A percentile compares a stretch with the other conserved stretches of the same genome.
Evolutionary conservation across 257 asterid species (phyloP).

Genomic region (Leonotis leonurus): DNA sequence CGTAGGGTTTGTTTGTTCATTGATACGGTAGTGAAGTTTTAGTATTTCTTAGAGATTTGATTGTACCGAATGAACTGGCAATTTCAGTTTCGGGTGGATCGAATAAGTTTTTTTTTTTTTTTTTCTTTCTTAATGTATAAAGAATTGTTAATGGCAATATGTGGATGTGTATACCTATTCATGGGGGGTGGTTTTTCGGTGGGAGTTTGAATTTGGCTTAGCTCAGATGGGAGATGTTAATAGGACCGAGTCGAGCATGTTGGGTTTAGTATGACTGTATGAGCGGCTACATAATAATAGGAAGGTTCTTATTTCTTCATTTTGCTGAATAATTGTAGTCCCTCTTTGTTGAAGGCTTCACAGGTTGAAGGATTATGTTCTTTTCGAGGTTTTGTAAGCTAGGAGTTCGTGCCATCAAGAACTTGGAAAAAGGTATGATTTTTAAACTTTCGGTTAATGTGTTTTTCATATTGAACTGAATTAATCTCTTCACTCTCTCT

Average conservation of each 20-base stretch:
- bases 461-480: neutral
- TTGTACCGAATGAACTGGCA: neutral
- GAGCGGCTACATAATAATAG: neutral
- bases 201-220: neutral
- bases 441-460: slow-evolving; percentile 9
- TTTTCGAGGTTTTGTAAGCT: slow-evolving; percentile 37
- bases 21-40: neutral
- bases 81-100: neutral
- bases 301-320: neutral
- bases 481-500: neutral
- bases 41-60: neutral
- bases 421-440: slow-evolving; percentile 31
- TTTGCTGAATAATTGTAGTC: slow-evolving; percentile 7
- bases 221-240: neutral
- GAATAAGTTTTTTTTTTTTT: neutral
- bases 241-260: neutral
- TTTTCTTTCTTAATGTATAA: too few relatives aligned
- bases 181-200: neutral
- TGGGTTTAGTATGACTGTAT: neutral
- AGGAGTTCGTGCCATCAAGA: slow-evolving; percentile 31
- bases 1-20: too few relatives aligned
- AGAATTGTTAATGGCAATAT: neutral
- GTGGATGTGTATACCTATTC: neutral
- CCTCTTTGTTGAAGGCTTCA: slow-evolving; percentile 10
- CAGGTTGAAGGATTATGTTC: slow-evolving; percentile 43